A percentile compares a stretch with the other conserved stretches of the same genome.
Conservation (phyloP, 1,139 yeast species). For the Blastobotrys capitulatus region DNA sequence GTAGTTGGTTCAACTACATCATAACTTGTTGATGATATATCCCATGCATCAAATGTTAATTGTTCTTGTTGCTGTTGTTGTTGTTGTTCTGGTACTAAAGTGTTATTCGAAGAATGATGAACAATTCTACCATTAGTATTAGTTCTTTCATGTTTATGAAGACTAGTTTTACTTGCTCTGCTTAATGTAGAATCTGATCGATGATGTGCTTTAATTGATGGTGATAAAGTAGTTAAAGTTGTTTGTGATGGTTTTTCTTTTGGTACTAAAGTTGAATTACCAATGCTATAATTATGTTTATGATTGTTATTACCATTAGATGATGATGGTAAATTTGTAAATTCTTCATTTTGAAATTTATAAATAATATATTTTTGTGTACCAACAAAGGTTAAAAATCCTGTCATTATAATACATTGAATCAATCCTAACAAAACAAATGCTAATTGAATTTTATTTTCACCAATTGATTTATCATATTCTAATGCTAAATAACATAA, state of each 20-base stretch:
- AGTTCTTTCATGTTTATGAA: neutral
- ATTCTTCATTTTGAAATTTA: neutral
- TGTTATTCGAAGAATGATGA: neutral
- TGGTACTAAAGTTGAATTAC: neutral
- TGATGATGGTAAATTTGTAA: neutral
- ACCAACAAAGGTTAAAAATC: constrained; percentile 1
- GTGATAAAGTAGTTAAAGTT: constrained; percentile 1
- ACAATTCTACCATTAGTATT: neutral
- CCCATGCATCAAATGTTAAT: constrained; percentile 10
- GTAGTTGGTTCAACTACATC: neutral
- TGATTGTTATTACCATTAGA: neutral
- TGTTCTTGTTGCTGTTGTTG: neutral
- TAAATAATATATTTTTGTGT: constrained; percentile 3
- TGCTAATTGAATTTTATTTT: neutral
- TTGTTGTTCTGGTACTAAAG: neutral
- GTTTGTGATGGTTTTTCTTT: constrained; percentile 6
- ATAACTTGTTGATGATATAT: constrained; percentile 5
- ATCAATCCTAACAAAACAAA: neutral
- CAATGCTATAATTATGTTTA: neutral
- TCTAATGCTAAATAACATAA: neutral
- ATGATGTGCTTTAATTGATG: constrained; percentile 9
- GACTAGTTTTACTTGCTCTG: neutral
- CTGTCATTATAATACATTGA: neutral
- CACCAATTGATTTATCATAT: neutral
- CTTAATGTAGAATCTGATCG: constrained; percentile 6